Evolutionary conservation across 2,329 filamentous ascomycete genomes (phyloP).

Genomic region (Zalaria obscura): DNA sequence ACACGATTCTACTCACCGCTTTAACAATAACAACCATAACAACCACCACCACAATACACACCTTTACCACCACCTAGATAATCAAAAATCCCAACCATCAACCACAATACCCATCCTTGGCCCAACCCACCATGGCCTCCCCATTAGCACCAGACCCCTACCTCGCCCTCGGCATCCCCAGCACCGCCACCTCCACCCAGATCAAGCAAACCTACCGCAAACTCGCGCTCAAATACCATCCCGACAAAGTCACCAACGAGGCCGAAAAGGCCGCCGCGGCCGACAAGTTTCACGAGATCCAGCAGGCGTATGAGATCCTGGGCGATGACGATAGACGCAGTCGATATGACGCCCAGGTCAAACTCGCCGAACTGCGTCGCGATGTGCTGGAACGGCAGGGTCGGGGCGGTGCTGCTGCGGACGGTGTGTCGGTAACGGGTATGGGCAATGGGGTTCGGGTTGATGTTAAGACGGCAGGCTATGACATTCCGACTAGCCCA

Average conservation of each 20-base stretch:
- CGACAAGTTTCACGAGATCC: conserved; percentile 82
- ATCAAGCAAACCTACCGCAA: conserved; percentile 89
- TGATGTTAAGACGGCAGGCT: conserved; percentile 19
- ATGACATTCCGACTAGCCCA: conserved; percentile 16
- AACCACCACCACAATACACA: conserved; percentile 1
- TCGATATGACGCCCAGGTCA: conserved; percentile 66
- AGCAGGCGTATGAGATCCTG: conserved; percentile 84
- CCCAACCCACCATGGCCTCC: conserved; percentile 21
- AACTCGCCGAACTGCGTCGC: conserved; percentile 49
- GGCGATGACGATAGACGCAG: conserved; percentile 58
- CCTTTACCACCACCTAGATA: neutral
- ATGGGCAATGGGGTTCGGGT: neutral
- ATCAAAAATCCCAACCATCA: neutral
- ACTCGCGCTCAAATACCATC: conserved; percentile 70
- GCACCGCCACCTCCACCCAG: conserved; percentile 58
- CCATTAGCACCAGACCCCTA: conserved; percentile 61
- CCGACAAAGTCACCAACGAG: conserved; percentile 41
- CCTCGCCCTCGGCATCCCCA: conserved; percentile 57
- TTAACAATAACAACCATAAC: neutral
- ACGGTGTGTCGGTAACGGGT: no score
- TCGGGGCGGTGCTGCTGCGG: conserved; percentile 8
- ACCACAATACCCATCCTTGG: neutral
- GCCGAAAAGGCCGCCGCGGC: conserved; percentile 63
- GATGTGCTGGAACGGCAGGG: conserved; percentile 31
- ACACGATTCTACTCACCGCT: no score